Percentiles rank a stretch among this genome's conserved stretches.
Evolutionary conservation across 2,329 filamentous ascomycete species (phyloP).

Genomic region (Celoporthe dispersa): DNA sequence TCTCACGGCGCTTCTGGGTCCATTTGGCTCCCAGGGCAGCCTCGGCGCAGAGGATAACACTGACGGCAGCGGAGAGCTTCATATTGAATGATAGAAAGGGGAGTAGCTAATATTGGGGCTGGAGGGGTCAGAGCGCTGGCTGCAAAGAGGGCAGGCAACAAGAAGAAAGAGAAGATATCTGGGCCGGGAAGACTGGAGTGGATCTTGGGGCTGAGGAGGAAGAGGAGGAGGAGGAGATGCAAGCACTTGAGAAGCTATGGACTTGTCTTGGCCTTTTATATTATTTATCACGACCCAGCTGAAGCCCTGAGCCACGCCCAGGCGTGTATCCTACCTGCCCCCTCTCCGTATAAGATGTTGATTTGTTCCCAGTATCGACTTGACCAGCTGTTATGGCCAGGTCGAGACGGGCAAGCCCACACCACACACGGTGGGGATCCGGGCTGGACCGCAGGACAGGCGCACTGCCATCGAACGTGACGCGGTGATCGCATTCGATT

Average conservation of each 20-base stretch:
- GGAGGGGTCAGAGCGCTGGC: background rate
- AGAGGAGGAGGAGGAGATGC: background rate
- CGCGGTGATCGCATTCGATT: conserved; percentile 4
- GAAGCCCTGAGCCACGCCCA: background rate
- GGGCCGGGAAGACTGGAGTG: background rate
- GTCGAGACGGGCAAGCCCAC: background rate
- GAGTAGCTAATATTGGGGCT: too few species aligned
- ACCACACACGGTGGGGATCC: background rate
- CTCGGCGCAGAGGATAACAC: conserved; percentile 45
- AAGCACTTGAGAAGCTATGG: background rate
- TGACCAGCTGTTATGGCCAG: too few species aligned
- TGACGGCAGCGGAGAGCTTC: conserved; percentile 48
- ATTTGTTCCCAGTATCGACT: background rate
- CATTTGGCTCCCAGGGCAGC: conserved; percentile 49
- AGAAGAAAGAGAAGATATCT: background rate
- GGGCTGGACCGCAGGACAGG: conserved; percentile 16
- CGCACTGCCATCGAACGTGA: conserved; percentile 11
- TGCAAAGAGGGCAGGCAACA: background rate
- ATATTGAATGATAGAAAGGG: conserved; percentile 40
- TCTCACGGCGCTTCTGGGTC: conserved; percentile 43
- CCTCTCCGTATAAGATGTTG: background rate
- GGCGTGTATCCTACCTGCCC: background rate
- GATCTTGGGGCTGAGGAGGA: background rate
- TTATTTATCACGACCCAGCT: background rate
- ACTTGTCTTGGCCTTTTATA: conserved; percentile 6